phyloP scores from a whole-genome alignment of 208 protist species.

The Trypanosoma vivax region DNA sequence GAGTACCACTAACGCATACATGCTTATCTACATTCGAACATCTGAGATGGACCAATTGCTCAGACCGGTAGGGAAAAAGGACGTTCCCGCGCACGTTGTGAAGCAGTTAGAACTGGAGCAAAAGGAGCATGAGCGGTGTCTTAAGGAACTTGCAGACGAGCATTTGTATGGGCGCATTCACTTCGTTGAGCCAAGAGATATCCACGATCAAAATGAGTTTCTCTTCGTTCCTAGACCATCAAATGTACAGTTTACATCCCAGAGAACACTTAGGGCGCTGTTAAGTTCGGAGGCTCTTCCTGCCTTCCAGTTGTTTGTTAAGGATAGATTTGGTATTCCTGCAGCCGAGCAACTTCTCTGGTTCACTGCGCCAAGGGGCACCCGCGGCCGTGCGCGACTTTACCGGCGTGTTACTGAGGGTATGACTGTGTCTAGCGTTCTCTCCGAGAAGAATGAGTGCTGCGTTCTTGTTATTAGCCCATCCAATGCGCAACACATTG shows the following conservation, averaged over 20 bases:
- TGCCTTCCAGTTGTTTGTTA: slow-evolving; percentile 48
- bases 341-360: slow-evolving; percentile 47
- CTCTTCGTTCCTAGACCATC: slow-evolving; percentile 32
- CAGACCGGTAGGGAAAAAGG: slow-evolving; percentile 37
- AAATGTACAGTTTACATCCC: slow-evolving; percentile 48
- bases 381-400: slow-evolving; percentile 25
- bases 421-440: slow-evolving; percentile 56
- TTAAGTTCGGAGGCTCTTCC: slow-evolving; percentile 54
- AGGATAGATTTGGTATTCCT: slow-evolving; percentile 28
- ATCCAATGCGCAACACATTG: slow-evolving; percentile 28
- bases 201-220: slow-evolving; percentile 56
- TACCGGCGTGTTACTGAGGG: slow-evolving; percentile 36
- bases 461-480: slow-evolving; percentile 61
- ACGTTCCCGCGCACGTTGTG: slow-evolving; percentile 74
- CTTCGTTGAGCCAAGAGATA: slow-evolving; percentile 56
- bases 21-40: slow-evolving; percentile 88
- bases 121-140: slow-evolving; percentile 36
- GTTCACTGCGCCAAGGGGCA: slow-evolving; percentile 32
- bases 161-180: slow-evolving; percentile 76
- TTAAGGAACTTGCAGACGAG: slow-evolving; percentile 61
- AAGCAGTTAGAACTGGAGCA: slow-evolving; percentile 54
- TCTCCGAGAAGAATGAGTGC: slow-evolving; percentile 54
- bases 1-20: slow-evolving; percentile 80
- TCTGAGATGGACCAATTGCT: slow-evolving; percentile 55
- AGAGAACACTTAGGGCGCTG: slow-evolving; percentile 48